These are phyloP conservation scores for Besnoitia besnoiti DNA, from an alignment of 169 alveolate genomes.

Conservation along the genomic window DNA sequence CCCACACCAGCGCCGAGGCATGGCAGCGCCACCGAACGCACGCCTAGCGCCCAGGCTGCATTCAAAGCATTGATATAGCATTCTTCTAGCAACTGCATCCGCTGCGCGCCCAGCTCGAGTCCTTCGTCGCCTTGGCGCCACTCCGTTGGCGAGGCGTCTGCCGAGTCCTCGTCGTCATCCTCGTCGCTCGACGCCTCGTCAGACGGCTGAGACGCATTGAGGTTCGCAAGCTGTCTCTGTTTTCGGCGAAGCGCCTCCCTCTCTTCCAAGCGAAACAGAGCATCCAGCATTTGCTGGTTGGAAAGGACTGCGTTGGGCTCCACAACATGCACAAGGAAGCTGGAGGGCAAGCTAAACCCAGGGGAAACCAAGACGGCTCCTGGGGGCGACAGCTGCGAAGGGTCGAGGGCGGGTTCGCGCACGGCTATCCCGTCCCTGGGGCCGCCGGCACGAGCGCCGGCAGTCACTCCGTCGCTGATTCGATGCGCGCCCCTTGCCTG, in stretches of 20 bases:
- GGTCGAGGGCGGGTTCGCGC: background rate
- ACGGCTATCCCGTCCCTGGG: too few species aligned
- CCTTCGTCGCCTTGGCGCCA: background rate
- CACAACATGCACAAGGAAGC: slow-evolving; percentile 26
- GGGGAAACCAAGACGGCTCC: slow-evolving; percentile 47
- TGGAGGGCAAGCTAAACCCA: background rate
- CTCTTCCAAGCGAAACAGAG: slow-evolving; percentile 21
- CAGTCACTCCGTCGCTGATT: too few species aligned
- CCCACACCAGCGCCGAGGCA: slow-evolving; percentile 50
- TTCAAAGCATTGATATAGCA: slow-evolving; percentile 35
- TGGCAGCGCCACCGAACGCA: slow-evolving; percentile 45
- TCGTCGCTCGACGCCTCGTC: background rate
- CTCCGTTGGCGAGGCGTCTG: background rate
- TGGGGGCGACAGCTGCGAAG: slow-evolving; percentile 35
- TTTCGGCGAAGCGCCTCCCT: background rate
- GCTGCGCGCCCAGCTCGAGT: background rate
- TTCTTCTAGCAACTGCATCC: slow-evolving; percentile 31
- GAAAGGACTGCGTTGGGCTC: slow-evolving; percentile 41
- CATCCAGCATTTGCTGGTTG: slow-evolving; percentile 30
- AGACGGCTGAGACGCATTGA: background rate
- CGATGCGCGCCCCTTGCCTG: too few species aligned
- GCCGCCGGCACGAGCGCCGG: too few species aligned
- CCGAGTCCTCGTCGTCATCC: background rate
- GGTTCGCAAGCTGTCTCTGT: background rate
- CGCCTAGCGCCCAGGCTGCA: slow-evolving; percentile 36